These are phyloP conservation scores for Pisolithus tinctorius DNA, from an alignment of 768 basidiomycete genomes.

Conservation along the genomic window DNA sequence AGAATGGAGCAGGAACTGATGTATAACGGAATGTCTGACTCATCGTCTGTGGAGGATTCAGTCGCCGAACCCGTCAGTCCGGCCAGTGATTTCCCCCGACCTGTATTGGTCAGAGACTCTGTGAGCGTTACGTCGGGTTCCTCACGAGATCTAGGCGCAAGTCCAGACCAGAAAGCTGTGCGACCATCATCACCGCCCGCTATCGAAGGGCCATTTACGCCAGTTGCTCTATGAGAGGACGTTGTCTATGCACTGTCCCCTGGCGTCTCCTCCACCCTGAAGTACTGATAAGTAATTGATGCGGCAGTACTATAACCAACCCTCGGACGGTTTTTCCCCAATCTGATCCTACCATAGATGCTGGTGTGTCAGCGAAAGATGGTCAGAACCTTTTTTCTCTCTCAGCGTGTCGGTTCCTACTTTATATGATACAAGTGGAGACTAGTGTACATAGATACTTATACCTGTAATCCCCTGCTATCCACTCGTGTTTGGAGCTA, in stretches of 20 bases:
- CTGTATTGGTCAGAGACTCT: conserved; percentile 25
- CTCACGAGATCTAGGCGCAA: conserved; percentile 21
- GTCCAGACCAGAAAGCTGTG: conserved; percentile 21
- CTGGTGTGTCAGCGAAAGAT: not conserved
- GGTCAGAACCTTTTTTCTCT: too few relatives aligned
- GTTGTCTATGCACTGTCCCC: conserved; percentile 5
- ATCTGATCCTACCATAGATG: not conserved
- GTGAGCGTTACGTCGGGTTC: conserved; percentile 21
- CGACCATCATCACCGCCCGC: conserved; percentile 8
- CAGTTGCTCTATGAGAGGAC: conserved; percentile 23
- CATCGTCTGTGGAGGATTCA: conserved; percentile 32
- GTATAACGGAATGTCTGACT: conserved; percentile 26
- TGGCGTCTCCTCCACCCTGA: too few relatives aligned
- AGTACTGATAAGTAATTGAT: too few relatives aligned
- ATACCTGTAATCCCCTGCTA: too few relatives aligned
- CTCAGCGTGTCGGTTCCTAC: too few relatives aligned
- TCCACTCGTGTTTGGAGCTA: too few relatives aligned
- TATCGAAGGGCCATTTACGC: conserved; percentile 15
- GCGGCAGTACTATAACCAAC: too few relatives aligned
- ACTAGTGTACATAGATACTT: not conserved
- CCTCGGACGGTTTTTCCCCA: not conserved
- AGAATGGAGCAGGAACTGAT: conserved; percentile 19
- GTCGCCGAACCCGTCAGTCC: conserved; percentile 29
- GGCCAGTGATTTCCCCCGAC: conserved; percentile 19
- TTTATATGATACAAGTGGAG: not conserved